These are phyloP conservation scores for Gaultheria prostrata DNA, from an alignment of 148 eudicot species.

Conservation along the genomic window DNA sequence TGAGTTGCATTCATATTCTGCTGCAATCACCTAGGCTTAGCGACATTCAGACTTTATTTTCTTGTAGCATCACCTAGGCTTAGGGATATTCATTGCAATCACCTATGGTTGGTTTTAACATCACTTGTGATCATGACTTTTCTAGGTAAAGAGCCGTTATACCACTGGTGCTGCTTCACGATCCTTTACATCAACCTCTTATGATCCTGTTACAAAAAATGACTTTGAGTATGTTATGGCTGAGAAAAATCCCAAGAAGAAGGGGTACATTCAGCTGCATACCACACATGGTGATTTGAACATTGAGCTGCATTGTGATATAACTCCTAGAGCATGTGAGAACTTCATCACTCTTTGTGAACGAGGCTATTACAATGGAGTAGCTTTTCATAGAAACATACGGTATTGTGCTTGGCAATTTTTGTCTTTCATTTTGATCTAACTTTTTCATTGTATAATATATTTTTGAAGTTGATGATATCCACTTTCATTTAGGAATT, in stretches of 20 bases:
- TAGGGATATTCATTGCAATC: too few species aligned
- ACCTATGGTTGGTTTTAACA: background rate
- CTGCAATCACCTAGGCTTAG: slow-evolving; percentile 10
- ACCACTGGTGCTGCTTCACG: slow-evolving; percentile 98
- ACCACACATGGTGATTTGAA: slow-evolving; percentile 97
- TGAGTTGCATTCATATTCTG: background rate
- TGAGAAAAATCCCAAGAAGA: slow-evolving; percentile 96
- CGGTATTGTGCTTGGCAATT: slow-evolving; percentile 39
- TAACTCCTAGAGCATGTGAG: slow-evolving; percentile 90
- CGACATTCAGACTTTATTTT: background rate
- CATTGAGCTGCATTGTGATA: slow-evolving; percentile 91
- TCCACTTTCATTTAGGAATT: slow-evolving; percentile 50
- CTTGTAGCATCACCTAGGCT: too few species aligned
- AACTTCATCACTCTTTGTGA: slow-evolving; percentile 93
- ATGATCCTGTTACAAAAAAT: slow-evolving; percentile 84
- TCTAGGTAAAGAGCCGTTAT: slow-evolving; percentile 85
- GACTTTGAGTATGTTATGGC: slow-evolving; percentile 85
- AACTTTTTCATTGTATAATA: background rate
- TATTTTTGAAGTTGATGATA: slow-evolving; percentile 14
- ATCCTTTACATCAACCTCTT: slow-evolving; percentile 93
- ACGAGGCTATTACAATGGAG: slow-evolving; percentile 89
- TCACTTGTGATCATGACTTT: slow-evolving; percentile 5
- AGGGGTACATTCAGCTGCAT: slow-evolving; percentile 85
- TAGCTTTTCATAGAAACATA: slow-evolving; percentile 81
- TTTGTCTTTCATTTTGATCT: background rate